Base-by-base conservation (phyloP, 495 filamentous ascomycete genomes). In the Aspergillus coremiiformis region DNA sequence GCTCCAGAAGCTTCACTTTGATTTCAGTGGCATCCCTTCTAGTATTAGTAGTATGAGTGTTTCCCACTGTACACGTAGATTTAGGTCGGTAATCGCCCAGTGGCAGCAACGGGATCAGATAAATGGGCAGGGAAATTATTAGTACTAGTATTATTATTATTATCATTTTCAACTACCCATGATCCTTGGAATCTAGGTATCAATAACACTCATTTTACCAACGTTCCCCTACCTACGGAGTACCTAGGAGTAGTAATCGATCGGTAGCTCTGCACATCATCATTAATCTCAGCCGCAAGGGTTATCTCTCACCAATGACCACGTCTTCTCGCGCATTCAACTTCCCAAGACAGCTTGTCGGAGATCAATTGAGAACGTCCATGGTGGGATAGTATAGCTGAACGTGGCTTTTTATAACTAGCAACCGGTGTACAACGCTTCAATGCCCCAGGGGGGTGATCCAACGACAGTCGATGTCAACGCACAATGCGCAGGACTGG, bases 381-480 rank as follows among this genome's bases (percentile, higher is more conserved):
- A 35, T n/a, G 32, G 12, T n/a, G 2, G 11, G n/a, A 35, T 35
- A 4, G 12, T n/a, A 10, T 14, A 35, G 12, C 32, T 35, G 14
- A 10, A 14, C 4, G 12, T 14, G 32, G 5, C n/a, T 3, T 1
- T n/a, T 10, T 14, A n/a, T 14, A 12, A 15, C 32, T 14, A 14
- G 14, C 44, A 75, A 70, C 72, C 69, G 9, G 58, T 59, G 35
- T 73, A 65, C 57, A 66, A 78, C 57, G 58, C 64, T 27, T 73
- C 72, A 19, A 63, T 62, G 21, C 72, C 76, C 3, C 61, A 67
- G 15, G 75, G 76, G 8, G 76, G 76, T 26, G 63, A 79, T 52
- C 66, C 74, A 12, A 53, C 65, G 5, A 56, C 68, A 26, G 57
- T 77, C 20, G 71, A 79, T 51, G 76, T 79, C 24, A 80, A 80